phyloP scores from a whole-genome alignment of 179 eudicot species.

The Actinidia arguta region DNA sequence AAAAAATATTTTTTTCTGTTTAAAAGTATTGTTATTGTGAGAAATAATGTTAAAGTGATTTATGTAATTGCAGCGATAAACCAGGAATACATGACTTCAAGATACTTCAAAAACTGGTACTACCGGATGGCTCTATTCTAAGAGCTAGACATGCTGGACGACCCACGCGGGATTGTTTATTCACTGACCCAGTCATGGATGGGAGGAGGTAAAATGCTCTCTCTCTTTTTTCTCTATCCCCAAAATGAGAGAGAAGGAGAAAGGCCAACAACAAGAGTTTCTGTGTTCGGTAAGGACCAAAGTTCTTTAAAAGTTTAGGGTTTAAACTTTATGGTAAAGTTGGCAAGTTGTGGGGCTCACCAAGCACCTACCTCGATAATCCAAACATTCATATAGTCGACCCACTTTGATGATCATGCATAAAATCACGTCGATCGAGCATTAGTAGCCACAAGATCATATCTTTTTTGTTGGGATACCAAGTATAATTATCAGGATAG shows the following conservation, averaged over 20 bases:
- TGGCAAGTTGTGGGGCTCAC: too few species aligned
- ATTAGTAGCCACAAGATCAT: too few species aligned
- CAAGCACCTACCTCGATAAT: too few species aligned
- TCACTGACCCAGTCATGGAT: slow-evolving; percentile 75
- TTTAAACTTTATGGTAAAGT: too few species aligned
- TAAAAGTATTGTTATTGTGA: neutral
- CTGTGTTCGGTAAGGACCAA: too few species aligned
- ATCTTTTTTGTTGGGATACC: too few species aligned
- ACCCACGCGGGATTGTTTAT: slow-evolving; percentile 78
- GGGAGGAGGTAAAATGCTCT: slow-evolving; percentile 56
- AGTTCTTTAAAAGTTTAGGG: too few species aligned
- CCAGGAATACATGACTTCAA: slow-evolving; percentile 76
- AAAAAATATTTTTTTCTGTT: neutral
- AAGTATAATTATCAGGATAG: too few species aligned
- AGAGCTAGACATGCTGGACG: slow-evolving; percentile 72
- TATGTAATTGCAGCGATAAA: slow-evolving; percentile 57
- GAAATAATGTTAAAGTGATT: neutral
- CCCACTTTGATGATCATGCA: too few species aligned
- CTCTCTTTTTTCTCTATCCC: neutral
- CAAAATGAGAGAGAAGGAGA: neutral
- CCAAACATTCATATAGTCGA: too few species aligned
- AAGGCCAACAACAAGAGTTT: too few species aligned
- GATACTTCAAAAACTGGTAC: slow-evolving; percentile 60
- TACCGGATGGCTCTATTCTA: slow-evolving; percentile 76
- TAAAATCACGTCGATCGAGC: too few species aligned